phyloP scores from a whole-genome alignment of 371 early-diverging fungal species.

The Conidiobolus incongruus region DNA sequence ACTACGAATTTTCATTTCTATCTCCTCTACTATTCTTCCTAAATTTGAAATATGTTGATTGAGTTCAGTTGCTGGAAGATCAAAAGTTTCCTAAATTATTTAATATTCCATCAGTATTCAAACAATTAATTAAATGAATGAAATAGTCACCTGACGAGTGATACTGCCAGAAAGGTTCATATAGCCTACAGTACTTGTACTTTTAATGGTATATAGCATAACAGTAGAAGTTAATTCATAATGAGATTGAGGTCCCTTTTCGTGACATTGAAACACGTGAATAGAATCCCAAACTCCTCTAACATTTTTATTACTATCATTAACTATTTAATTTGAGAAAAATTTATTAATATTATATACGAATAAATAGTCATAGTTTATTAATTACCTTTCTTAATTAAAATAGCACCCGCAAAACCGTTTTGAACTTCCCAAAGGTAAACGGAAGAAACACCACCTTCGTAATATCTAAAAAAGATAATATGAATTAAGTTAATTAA shows the following conservation, averaged over 20 bases:
- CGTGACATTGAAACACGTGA: slow-evolving; percentile 80
- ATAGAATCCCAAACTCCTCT: slow-evolving; percentile 98
- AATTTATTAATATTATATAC: too few relatives aligned
- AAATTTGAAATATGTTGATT: slow-evolving; percentile 75
- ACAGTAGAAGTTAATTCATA: slow-evolving; percentile 91
- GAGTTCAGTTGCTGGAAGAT: slow-evolving; percentile 35
- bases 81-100: background rate
- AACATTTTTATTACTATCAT: slow-evolving; percentile 33
- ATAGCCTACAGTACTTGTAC: slow-evolving; percentile 35
- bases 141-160: slow-evolving; percentile 55
- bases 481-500: background rate
- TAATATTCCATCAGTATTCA: background rate
- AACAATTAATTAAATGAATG: too few relatives aligned
- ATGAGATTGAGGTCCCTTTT: slow-evolving; percentile 56
- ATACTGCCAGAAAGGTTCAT: slow-evolving; percentile 80
- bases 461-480: slow-evolving; percentile 39
- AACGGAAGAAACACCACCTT: slow-evolving; percentile 89
- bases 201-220: slow-evolving; percentile 72
- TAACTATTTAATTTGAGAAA: slow-evolving; percentile 16
- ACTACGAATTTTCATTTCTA: slow-evolving; percentile 90
- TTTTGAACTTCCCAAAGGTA: slow-evolving; percentile 78
- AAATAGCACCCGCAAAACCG: slow-evolving; percentile 82
- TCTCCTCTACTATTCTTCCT: slow-evolving; percentile 91
- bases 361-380: too few relatives aligned
- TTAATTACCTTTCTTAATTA: slow-evolving; percentile 94